Evolutionary conservation across 768 basidiomycete genomes (phyloP), one percentile per base, ranked within the genome.

Genomic region (Agaricus blazei): DNA sequence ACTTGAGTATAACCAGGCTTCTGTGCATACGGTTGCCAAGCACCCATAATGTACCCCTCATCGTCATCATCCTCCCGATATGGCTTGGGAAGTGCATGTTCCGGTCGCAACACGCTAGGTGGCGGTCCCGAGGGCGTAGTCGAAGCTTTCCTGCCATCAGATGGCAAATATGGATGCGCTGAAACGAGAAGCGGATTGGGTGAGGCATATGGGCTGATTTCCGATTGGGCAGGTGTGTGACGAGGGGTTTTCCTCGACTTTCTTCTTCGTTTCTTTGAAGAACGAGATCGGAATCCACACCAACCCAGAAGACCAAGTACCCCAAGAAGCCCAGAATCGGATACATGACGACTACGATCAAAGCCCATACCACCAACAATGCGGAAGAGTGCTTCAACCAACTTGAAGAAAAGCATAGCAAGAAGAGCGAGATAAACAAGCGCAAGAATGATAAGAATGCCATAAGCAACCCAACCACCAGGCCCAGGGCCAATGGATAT

Each of bases 391-490:
- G 84, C 93, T 67, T 98, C 96, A 43, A 88, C 64, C 48, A 96
- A 60, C 72, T 99, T 99, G 71, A 88, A 83, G 37, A 88, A 50
- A 40, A 98, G 81, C 79, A 97, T 89, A 54, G 90, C 70, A 47
- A 83, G 65, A 62, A 96, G 83, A n/a, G 88, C 85, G 9, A 93
- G 75, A 67, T 95, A 93, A 45, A 92, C 85, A 56, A 98, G 77
- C 9, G 81, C 81, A 28, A 91, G 74, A 48, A 97, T 88, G 63
- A 94, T 75, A 57, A 98, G 77, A 56, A 98, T 87, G 62, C 92
- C 90, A 68, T 96, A 98, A 11, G 94, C 85, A 14, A 99, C 85
- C 97, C 96, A 99, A 52, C 90, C 88, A 15, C 83, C 83, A 15
- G 94, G 85, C 26, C 87, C 84, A 48, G 77, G 64, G 34, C 90